phyloP scores from a whole-genome alignment of 805 yeast species.

The Ogataea glucozyma region DNA sequence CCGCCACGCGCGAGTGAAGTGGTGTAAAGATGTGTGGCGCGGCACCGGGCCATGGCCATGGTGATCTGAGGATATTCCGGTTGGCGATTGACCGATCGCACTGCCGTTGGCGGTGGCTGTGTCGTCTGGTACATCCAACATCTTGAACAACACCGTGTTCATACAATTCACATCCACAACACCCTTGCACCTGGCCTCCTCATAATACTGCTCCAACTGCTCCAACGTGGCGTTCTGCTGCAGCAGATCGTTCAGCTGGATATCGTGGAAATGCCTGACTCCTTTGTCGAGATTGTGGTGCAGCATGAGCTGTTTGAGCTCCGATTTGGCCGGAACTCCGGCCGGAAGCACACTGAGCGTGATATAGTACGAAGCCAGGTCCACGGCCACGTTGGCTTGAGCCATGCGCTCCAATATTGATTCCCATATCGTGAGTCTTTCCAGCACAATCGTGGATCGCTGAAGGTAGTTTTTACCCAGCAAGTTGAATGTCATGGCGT shows the following conservation, averaged over 20 bases:
- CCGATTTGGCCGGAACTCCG: constrained; percentile 12
- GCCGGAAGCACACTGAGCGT: constrained; percentile 24
- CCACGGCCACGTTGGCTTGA: constrained; percentile 15
- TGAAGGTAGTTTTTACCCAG: constrained; percentile 24
- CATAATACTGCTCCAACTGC: constrained; percentile 18
- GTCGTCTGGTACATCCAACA: too few species aligned
- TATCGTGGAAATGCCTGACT: constrained; percentile 18
- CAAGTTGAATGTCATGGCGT: constrained; percentile 25
- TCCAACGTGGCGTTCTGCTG: constrained; percentile 10
- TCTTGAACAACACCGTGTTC: constrained; percentile 25
- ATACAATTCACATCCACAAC: constrained; percentile 24
- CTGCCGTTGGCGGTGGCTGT: too few species aligned
- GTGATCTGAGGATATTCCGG: too few species aligned
- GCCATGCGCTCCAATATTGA: constrained; percentile 17
- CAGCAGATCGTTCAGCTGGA: constrained; percentile 22
- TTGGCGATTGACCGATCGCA: too few species aligned
- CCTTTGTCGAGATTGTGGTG: constrained; percentile 11
- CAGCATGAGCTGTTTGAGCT: constrained; percentile 16
- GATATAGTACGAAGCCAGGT: constrained; percentile 25
- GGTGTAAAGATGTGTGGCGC: too few species aligned
- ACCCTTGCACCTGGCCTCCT: constrained; percentile 2
- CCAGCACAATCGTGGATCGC: constrained; percentile 12
- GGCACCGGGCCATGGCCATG: too few species aligned
- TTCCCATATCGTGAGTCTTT: constrained; percentile 23
- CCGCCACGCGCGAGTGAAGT: constrained; percentile 29